A percentile compares a stretch with the other conserved stretches of the same genome.
Conservation (phyloP, 2,329 filamentous ascomycete genomes). For the Xylariaceae sp. region DNA sequence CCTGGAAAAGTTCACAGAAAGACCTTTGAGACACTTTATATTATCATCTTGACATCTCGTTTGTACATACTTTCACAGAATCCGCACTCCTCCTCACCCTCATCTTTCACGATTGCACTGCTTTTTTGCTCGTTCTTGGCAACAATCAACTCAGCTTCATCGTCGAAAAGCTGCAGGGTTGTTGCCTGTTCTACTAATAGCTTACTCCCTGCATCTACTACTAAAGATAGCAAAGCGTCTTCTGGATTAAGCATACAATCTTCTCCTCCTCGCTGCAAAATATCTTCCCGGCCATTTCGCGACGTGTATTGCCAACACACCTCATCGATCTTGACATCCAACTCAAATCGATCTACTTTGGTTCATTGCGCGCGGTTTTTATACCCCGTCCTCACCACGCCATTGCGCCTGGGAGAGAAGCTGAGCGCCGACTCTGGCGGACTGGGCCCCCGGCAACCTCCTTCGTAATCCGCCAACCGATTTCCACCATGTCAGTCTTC, state of each 20-base stretch:
- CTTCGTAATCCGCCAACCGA: background rate
- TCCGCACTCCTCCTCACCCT: background rate
- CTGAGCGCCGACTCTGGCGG: slow-evolving; percentile 4
- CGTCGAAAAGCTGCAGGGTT: background rate
- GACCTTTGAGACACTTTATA: background rate
- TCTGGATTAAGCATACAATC: background rate
- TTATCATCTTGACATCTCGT: background rate
- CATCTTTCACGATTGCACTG: background rate
- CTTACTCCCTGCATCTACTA: background rate
- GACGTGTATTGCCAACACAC: background rate
- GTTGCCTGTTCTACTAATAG: background rate
- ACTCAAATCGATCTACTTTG: background rate
- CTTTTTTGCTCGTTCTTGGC: background rate
- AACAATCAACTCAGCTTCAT: background rate
- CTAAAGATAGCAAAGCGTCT: background rate
- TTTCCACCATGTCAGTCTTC: slow-evolving; percentile 19
- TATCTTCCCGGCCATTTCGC: background rate
- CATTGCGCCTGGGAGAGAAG: background rate
- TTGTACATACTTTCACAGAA: background rate
- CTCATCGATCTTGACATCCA: background rate
- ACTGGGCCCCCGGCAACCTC: background rate
- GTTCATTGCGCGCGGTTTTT: background rate
- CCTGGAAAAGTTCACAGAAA: background rate
- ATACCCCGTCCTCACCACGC: background rate
- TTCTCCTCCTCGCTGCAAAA: background rate